A percentile compares a stretch with the other conserved stretches of the same genome.
Evolutionary conservation across 805 yeast genomes (phyloP).

Genomic region (Osmozyma mogii): DNA sequence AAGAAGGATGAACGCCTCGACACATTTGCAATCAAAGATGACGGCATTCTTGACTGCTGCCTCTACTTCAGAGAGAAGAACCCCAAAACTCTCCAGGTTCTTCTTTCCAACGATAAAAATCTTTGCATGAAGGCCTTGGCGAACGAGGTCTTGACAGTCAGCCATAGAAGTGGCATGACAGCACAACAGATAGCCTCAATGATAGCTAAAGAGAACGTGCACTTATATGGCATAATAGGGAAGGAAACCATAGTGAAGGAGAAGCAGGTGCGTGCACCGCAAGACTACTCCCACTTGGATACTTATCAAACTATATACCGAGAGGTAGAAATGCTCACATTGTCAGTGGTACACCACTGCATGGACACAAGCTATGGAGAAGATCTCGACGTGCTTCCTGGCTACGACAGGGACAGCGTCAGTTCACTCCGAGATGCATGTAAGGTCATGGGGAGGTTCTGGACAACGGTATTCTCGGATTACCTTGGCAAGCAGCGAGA

Average conservation of each 20-base stretch:
- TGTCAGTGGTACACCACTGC: constrained; percentile 42
- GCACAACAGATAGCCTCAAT: constrained; percentile 35
- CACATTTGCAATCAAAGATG: constrained; percentile 49
- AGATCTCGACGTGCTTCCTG: constrained; percentile 42
- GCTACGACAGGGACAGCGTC: constrained; percentile 34
- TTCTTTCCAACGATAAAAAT: constrained; percentile 78
- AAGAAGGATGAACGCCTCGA: constrained; percentile 46
- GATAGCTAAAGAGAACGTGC: constrained; percentile 29
- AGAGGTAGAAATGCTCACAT: constrained; percentile 34
- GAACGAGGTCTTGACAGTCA: constrained; percentile 58
- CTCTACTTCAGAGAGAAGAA: constrained; percentile 43
- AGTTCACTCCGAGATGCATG: constrained; percentile 35
- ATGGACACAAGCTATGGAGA: constrained; percentile 51
- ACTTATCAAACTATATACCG: constrained; percentile 21
- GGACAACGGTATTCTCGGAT: constrained; percentile 49
- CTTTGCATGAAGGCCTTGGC: constrained; percentile 70
- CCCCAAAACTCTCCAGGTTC: constrained; percentile 37
- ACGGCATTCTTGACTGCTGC: constrained; percentile 81
- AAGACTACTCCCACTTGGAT: not conserved
- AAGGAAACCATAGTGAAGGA: constrained; percentile 3
- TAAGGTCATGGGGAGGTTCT: constrained; percentile 24
- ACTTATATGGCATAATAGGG: constrained; percentile 14
- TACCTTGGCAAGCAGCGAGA: constrained; percentile 25
- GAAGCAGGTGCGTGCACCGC: constrained; percentile 5
- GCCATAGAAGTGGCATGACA: constrained; percentile 38